Evolutionary conservation across 2,329 filamentous ascomycete species (phyloP).

Genomic region (Epicoccum sorghinum): DNA sequence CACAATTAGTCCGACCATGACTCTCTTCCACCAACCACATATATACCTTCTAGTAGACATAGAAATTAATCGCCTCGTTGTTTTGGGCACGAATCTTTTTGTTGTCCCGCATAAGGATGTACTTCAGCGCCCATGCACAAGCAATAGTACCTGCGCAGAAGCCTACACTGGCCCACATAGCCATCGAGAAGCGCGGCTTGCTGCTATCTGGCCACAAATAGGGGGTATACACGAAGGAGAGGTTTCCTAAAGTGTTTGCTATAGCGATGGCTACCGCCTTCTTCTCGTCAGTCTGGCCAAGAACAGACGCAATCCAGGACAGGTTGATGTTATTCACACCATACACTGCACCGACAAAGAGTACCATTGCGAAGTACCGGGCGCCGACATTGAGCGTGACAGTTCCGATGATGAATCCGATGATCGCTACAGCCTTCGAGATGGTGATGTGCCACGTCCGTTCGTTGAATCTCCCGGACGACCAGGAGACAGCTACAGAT

Average conservation of each 20-base stretch:
- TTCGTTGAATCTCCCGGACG: slow-evolving; percentile 35
- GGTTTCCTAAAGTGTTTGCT: slow-evolving; percentile 49
- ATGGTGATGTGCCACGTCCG: slow-evolving; percentile 41
- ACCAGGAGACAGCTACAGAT: slow-evolving; percentile 32
- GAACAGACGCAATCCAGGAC: slow-evolving; percentile 47
- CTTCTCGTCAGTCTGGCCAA: slow-evolving; percentile 51
- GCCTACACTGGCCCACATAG: slow-evolving; percentile 21
- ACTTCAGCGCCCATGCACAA: slow-evolving; percentile 24
- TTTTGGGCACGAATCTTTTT: slow-evolving; percentile 25
- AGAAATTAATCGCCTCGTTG: slow-evolving; percentile 27
- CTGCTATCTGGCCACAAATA: slow-evolving; percentile 22
- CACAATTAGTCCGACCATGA: background rate
- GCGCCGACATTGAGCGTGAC: slow-evolving; percentile 35
- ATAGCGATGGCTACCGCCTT: slow-evolving; percentile 49
- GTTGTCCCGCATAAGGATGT: slow-evolving; percentile 26
- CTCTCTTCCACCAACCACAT: background rate
- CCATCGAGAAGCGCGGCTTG: slow-evolving; percentile 20
- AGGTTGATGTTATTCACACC: slow-evolving; percentile 44
- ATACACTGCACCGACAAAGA: slow-evolving; percentile 41
- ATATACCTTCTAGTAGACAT: slow-evolving; percentile 21
- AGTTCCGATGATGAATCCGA: slow-evolving; percentile 39
- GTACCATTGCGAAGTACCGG: slow-evolving; percentile 40
- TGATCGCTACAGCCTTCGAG: slow-evolving; percentile 32
- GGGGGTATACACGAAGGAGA: slow-evolving; percentile 41
- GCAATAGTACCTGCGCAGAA: slow-evolving; percentile 19